Evolutionary conservation across 2,329 filamentous ascomycete species (phyloP), one percentile per base, ranked within the genome.

Genomic region (Ilyonectria robusta): DNA sequence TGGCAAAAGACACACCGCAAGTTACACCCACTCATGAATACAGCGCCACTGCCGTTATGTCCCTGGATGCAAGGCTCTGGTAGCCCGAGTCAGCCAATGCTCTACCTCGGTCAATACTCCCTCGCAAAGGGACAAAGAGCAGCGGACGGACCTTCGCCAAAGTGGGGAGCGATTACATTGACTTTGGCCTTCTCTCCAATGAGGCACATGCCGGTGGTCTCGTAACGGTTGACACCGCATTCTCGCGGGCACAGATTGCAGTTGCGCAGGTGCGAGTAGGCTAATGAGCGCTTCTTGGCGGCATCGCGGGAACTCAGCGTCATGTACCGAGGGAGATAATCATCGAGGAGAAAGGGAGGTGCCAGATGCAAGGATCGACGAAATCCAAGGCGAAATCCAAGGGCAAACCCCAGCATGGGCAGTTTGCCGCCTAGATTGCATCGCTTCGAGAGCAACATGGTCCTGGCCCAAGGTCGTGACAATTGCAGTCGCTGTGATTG

Each of bases 151-250:
- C 86, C 89, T 84, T 95, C 93, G 48, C 93, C 93, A 78, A 95
- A 95, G 80, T 96, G 94, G 57, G 93, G 94, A 65, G 93, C 93
- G 71, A 97, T 94, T 8, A 93, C 93, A 77, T 94, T 94, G 72
- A 96, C 93, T 75, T 94, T 94, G 62, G 90, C 92, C 53, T 87
- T 91, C 66, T 91, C 87, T 15, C 93, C 93, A 72, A 96, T 92
- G 66, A 96, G 84, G 77, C 93, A 97, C 76, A 92, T 87, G 15
- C 93, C 94, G 1, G 92, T 93, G 71, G 86, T 91, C 80, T 95
- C 89, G 75, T 90, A 94, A n/a, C 93, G 89, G 78, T 97, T 94
- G 37, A 95, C 92, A 59, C 91, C 89, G 78, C 94, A 96, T 51
- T 89, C 82, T 13, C 93, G 86, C 2, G 94, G 93, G 73, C 93